Base-by-base conservation (phyloP, 2,329 filamentous ascomycete genomes). In the Pyrenophora seminiperda region DNA sequence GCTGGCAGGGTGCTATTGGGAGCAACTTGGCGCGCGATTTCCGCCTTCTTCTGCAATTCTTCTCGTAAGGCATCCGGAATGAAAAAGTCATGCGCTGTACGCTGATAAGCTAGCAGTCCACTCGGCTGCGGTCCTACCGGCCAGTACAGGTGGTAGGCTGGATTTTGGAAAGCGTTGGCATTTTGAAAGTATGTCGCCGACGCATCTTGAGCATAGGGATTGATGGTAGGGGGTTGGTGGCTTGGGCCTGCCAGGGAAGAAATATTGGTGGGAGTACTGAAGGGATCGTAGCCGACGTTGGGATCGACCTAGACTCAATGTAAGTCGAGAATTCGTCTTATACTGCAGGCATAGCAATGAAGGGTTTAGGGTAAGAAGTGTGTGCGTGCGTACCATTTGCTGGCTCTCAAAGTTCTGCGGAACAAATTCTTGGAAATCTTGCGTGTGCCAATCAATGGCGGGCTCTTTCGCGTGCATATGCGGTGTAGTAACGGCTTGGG, bases 71-170 rank as follows among this genome's bases (percentile, higher is more conserved):
- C 86, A 65, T 96, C 92, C 0, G 91, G 85, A 33, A 97, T 83
- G 73, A 99, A 99, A 59, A 97, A 90, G 67, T 97, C 92, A 67
- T 95, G 90, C 1, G 90, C 86, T 49, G 88, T 87, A 51, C 90
- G 85, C 70, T 99, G 93, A 67, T 96, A 96, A 2, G 88, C 85
- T 59, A 89, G 80, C 22, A 96, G 79, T 56, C 91, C 91, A 55
- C 93, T 89, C 53, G 86, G 84, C 68, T 91, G 84, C n/a, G 90
- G 86, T 5, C 90, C 91, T 48, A 92, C 83, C 0, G 92, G 91
- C 24, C 91, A 90, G 72, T 99, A 99, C 10, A 96, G 81, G 72
- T 99, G 94, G 71, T 97, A 96, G 7, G 72, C 61, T 19, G 82
- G 81, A 53, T 80, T 73, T 37, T 73, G 81, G 65, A 83, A 86